Conservation (phyloP, 805 yeast genomes). For the Phaffomyces antillensis region DNA sequence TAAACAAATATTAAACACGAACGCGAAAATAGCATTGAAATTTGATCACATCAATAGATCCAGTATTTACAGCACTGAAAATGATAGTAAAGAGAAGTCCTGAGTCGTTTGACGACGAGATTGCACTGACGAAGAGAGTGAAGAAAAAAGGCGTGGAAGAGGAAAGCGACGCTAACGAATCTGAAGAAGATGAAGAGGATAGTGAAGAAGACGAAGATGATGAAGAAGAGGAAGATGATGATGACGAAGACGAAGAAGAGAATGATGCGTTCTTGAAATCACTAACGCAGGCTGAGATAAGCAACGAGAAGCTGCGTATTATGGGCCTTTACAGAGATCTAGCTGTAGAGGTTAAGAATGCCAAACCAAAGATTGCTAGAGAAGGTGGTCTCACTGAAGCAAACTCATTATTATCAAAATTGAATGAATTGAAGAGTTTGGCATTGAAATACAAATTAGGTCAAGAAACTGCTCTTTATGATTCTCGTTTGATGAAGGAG, state of each 20-base stretch:
- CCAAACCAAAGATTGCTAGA: conserved; percentile 45
- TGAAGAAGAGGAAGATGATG: conserved; percentile 7
- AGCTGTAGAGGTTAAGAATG: conserved; percentile 24
- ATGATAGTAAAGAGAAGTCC: not conserved
- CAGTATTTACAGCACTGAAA: not conserved
- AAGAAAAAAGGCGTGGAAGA: too few species aligned
- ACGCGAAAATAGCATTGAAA: not conserved
- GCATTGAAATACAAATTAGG: conserved; percentile 31
- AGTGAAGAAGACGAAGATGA: conserved; percentile 1
- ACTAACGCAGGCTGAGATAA: conserved; percentile 1
- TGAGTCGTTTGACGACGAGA: too few species aligned
- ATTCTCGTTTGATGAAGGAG: conserved; percentile 55
- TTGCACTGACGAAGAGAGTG: too few species aligned
- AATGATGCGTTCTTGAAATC: not conserved
- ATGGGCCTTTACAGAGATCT: conserved; percentile 27
- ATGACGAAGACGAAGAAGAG: conserved; percentile 10
- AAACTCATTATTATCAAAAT: conserved; percentile 34
- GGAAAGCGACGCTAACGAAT: not conserved
- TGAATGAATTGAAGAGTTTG: conserved; percentile 39
- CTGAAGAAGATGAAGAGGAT: conserved; percentile 1
- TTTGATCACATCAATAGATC: not conserved
- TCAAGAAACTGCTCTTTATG: conserved; percentile 46
- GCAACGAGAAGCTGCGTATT: conserved; percentile 21
- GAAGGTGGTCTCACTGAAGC: conserved; percentile 52
- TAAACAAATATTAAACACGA: not conserved